Percentiles rank a stretch among this genome's conserved stretches.
These are phyloP conservation scores for Penicillium sp. DNA, from an alignment of 2,329 filamentous ascomycete species.

Conservation along the genomic window DNA sequence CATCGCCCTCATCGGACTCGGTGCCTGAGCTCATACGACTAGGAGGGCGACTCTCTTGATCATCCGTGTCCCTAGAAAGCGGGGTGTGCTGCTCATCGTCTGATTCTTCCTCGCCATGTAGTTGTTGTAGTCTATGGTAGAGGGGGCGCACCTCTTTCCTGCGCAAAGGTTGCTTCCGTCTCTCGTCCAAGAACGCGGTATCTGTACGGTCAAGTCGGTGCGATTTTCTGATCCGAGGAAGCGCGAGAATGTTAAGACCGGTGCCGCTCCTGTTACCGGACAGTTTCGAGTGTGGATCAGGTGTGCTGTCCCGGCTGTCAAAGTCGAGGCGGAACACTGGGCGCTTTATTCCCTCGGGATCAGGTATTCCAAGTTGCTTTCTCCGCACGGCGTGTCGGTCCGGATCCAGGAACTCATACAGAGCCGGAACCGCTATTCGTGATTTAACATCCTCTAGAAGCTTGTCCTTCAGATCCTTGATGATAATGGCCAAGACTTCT, in stretches of 20 bases:
- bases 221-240: slow-evolving; percentile 77
- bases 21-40: slow-evolving; percentile 68
- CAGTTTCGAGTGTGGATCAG: slow-evolving; percentile 53
- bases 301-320: slow-evolving; percentile 69
- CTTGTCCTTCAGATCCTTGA: slow-evolving; percentile 82
- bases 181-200: slow-evolving; percentile 71
- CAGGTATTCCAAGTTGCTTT: slow-evolving; percentile 76
- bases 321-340: slow-evolving; percentile 60
- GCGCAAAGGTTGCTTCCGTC: slow-evolving; percentile 60
- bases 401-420: slow-evolving; percentile 84
- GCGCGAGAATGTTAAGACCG: slow-evolving; percentile 63
- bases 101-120: slow-evolving; percentile 80
- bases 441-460: slow-evolving; percentile 87
- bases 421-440: slow-evolving; percentile 78
- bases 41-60: slow-evolving; percentile 78
- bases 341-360: slow-evolving; percentile 66
- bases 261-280: slow-evolving; percentile 47
- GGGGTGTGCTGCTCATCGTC: slow-evolving; percentile 79
- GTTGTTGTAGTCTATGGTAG: slow-evolving; percentile 76
- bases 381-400: slow-evolving; percentile 79
- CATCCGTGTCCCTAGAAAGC: slow-evolving; percentile 77
- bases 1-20: slow-evolving; percentile 55
- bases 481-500: slow-evolving; percentile 79
- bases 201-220: slow-evolving; percentile 63
- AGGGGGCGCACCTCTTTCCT: slow-evolving; percentile 75